phyloP scores from a whole-genome alignment of 441 rosid species.

The Oxalis stricta region DNA sequence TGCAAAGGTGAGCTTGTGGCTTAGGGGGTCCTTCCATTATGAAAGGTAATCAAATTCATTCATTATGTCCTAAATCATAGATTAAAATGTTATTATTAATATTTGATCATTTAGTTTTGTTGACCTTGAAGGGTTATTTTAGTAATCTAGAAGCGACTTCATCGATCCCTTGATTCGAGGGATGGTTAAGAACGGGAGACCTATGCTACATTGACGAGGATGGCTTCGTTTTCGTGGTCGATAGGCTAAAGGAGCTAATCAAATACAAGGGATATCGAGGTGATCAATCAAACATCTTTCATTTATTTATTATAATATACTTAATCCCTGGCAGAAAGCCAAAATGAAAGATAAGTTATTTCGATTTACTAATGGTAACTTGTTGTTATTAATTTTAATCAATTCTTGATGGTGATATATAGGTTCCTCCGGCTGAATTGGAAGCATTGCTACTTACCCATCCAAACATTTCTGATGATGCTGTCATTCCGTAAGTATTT shows the following conservation, averaged over 20 bases:
- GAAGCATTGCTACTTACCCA: conserved; percentile 78
- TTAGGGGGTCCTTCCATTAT: conserved; percentile 69
- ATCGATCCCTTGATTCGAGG: conserved; percentile 63
- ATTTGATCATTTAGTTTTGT: too few species aligned
- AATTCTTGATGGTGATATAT: background rate
- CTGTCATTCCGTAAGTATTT: conserved; percentile 68
- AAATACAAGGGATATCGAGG: conserved; percentile 97
- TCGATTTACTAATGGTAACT: too few species aligned
- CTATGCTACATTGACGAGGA: conserved; percentile 78
- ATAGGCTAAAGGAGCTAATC: conserved; percentile 83
- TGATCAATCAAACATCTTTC: conserved; percentile 6
- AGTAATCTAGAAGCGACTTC: conserved; percentile 71
- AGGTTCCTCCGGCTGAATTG: conserved; percentile 93
- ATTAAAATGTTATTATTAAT: too few species aligned
- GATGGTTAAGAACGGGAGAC: conserved; percentile 95
- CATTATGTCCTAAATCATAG: background rate
- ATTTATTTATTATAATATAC: too few species aligned
- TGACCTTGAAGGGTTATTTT: conserved; percentile 39
- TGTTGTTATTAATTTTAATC: background rate
- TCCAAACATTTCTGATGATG: conserved; percentile 60
- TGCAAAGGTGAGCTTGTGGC: conserved; percentile 95
- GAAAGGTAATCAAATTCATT: conserved; percentile 45
- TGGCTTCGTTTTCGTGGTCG: conserved; percentile 79
- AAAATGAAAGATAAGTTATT: too few species aligned
- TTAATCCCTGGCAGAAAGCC: too few species aligned